Percentiles rank a stretch among this genome's conserved stretches.
Evolutionary conservation across 1,284 basidiomycete species (phyloP).

Genomic region (Apiotrichum laibachii): DNA sequence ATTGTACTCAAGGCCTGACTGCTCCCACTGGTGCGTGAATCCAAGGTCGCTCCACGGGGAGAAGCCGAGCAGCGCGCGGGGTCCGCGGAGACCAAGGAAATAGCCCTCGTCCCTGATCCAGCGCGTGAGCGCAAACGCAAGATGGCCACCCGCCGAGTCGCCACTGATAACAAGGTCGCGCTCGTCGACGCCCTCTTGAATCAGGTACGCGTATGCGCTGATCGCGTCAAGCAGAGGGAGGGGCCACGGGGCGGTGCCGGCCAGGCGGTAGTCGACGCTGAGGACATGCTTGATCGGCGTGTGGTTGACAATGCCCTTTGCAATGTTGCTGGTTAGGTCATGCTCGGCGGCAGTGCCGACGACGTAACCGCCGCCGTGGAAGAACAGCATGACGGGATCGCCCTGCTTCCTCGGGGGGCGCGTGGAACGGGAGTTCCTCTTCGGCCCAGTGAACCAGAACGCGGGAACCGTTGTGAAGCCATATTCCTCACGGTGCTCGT

Average conservation of each 20-base stretch:
- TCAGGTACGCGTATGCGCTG: constrained; percentile 62
- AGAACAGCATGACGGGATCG: constrained; percentile 40
- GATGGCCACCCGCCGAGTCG: constrained; percentile 69
- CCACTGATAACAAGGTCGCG: constrained; percentile 64
- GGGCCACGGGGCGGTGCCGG: constrained; percentile 56
- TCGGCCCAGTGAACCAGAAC: constrained; percentile 44
- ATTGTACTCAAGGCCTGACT: constrained; percentile 30
- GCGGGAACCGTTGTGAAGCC: constrained; percentile 37
- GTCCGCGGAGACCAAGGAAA: constrained; percentile 35
- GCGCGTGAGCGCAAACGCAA: constrained; percentile 57
- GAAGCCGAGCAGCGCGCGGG: constrained; percentile 58
- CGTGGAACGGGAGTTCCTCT: constrained; percentile 19
- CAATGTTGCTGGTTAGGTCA: constrained; percentile 39
- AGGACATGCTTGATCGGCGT: constrained; percentile 45
- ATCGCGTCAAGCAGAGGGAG: constrained; percentile 63
- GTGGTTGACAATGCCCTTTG: constrained; percentile 36
- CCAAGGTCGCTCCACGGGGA: constrained; percentile 62
- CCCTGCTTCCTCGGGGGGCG: constrained; percentile 22
- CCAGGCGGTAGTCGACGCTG: constrained; percentile 43
- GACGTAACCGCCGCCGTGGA: constrained; percentile 47
- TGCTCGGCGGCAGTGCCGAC: constrained; percentile 44
- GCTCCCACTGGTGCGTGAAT: constrained; percentile 44
- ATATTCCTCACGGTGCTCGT: constrained; percentile 13
- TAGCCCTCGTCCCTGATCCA: constrained; percentile 39
- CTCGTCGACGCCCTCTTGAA: constrained; percentile 56